Evolutionary conservation across 768 basidiomycete genomes (phyloP), one percentile per base, ranked within the genome.

Genomic region (Lactarius akahatsu): DNA sequence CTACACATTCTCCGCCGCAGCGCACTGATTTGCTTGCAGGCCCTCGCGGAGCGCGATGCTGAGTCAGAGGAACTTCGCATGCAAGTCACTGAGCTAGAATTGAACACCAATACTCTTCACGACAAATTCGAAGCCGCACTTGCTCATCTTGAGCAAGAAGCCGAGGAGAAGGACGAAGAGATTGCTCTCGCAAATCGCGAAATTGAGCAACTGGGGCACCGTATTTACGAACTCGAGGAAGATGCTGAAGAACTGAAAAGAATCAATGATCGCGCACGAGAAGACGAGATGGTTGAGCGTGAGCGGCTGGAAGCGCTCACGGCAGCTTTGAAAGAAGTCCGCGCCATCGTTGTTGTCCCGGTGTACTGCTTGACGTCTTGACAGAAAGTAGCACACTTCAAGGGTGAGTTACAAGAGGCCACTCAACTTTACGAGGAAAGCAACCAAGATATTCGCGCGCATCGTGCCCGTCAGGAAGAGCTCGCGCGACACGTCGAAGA

Each of bases 191-290:
- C 91, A 50, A 91, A 90, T 70, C 79, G 84, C 52, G 90, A 95
- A 52, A 86, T 96, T 28, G 88, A 94, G 73, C 86, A 83, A 66
- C 84, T 96, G 55, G 86, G 92, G 6, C 88, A 92, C 67, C 79
- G 80, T 62, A 84, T 97, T 10, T 94, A 91, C 75, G 79, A 86
- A 54, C 83, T 96, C 1, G 96, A 98, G 73, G 93, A 96, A 66
- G 90, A 94, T 72, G 85, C 88, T 61, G 93, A 96, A 68, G 81
- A 85, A 36, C 74, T 90, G 59, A 86, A 83, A 72, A 91, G 93
- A 71, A 90, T 93, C 57, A 79, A 80, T 59, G 86, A 89, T 43
- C 80, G 84, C 10, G 68, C 86, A 45, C 83, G 86, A 60, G 89
- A 94, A 65, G 91, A 94, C n/a, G 87, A 88, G 56, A 80, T 76